Evolutionary conservation across 2,329 filamentous ascomycete species (phyloP).

Genomic region (Colletotrichum orchidophilum): DNA sequence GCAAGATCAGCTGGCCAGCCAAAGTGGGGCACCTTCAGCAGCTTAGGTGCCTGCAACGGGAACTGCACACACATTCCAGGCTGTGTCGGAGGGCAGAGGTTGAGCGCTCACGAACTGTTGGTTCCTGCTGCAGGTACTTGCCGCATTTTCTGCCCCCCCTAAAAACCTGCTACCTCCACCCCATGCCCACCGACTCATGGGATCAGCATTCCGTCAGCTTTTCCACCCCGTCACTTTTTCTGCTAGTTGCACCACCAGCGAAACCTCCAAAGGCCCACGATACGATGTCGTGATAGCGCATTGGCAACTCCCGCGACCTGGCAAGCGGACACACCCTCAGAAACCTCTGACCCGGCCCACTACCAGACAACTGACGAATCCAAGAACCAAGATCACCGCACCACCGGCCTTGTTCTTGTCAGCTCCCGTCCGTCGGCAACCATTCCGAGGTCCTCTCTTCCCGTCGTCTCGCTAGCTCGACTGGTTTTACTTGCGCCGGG

Average conservation of each 20-base stretch:
- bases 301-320: conserved; percentile 4
- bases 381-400: background rate
- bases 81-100: conserved; percentile 4
- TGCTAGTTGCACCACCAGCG: conserved; percentile 22
- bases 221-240: conserved; percentile 18
- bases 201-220: conserved; percentile 29
- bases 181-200: conserved; percentile 19
- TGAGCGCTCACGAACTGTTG: conserved; percentile 30
- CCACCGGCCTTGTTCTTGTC: conserved; percentile 1
- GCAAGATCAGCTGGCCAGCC: conserved; percentile 30
- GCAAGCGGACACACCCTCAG: background rate
- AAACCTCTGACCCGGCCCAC: background rate
- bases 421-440: background rate
- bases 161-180: conserved; percentile 25
- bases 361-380: background rate
- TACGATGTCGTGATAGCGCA: conserved; percentile 23
- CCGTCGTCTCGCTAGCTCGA: background rate
- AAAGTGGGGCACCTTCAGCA: conserved; percentile 1
- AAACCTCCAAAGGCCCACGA: conserved; percentile 12
- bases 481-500: conserved; percentile 23
- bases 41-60: conserved; percentile 8
- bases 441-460: background rate
- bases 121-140: conserved; percentile 35
- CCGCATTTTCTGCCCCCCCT: conserved; percentile 16
- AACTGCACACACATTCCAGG: background rate